Conservation (phyloP, 225 moss, liverwort and hornwort species). For the Pleurozium schreberi region DNA sequence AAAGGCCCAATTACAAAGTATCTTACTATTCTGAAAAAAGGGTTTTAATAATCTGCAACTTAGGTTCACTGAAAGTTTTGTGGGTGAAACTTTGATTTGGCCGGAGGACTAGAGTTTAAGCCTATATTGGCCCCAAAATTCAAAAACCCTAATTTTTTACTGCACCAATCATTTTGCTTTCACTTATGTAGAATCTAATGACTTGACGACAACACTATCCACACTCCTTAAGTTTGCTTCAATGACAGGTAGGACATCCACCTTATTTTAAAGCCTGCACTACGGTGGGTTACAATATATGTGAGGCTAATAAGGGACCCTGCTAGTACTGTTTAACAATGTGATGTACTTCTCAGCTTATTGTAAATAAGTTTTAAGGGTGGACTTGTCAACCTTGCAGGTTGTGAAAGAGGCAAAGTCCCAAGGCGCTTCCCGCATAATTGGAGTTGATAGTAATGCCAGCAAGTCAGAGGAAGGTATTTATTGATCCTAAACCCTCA, state of each 20-base stretch:
- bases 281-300: background rate
- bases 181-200: background rate
- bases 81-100: no score
- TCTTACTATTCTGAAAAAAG: no score
- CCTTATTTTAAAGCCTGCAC: background rate
- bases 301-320: no score
- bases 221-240: background rate
- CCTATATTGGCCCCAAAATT: no score
- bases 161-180: background rate
- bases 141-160: no score
- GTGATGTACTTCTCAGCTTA: background rate
- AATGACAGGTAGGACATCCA: background rate
- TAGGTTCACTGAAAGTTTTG: no score
- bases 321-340: background rate
- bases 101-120: no score
- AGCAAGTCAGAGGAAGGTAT: conserved; percentile 58
- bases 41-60: no score
- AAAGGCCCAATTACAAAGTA: no score
- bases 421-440: conserved; percentile 72
- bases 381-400: conserved; percentile 14
- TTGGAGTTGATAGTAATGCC: conserved; percentile 59
- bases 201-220: background rate
- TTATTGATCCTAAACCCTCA: background rate
- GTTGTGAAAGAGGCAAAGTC: conserved; percentile 71
- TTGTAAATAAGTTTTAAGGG: background rate